Evolutionary conservation across 2,329 filamentous ascomycete species (phyloP), one percentile per base, ranked within the genome.

Genomic region (Phialophora expanda): DNA sequence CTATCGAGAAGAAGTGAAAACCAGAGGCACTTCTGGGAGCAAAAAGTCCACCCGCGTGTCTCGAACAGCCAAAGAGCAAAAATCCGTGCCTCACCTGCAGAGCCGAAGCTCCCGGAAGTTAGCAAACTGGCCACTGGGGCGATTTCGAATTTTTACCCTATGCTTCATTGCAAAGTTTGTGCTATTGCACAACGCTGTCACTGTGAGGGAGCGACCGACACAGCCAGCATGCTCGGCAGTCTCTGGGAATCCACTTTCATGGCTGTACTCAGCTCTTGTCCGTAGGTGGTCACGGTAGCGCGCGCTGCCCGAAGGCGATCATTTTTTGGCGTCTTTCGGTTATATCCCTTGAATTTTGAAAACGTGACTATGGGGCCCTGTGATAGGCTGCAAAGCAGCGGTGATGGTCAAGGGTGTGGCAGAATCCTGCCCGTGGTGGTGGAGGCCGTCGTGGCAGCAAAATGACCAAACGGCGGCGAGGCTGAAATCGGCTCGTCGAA

Each of bases 201-300:
- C 58, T 34, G 24, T 32, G 34, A 44, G n/a, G 58, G 48, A 22
- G 30, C 32, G 22, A n/a, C 20, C 46, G 6, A 17, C 24, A 32
- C n/a, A 61, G 46, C 58, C 58, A 54, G 24, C 60, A 62, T 22
- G 38, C 60, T 56, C 60, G 5, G 26, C 50, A 62, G 60, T 62
- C 60, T 6, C 51, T 48, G 60, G 60, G 60, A 62, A 38, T 56
- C 60, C 60, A 56, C 58, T 61, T 61, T 61, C 24, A 22, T 59
- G 56, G 24, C 56, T 34, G 38, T 30, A 50, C 38, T 57, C 56
- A 50, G 56, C 56, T 50, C 56, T 46, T 61, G 58, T 53, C 30
- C 50, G 46, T 53, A 61, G 48, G 34, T 54, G 46, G 46, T 38
- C 46, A 61, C 46, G 50, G 1, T 32, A 22, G 20, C 17, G 38